Evolutionary conservation across 768 basidiomycete genomes (phyloP).

Genomic region (Suillus subalutaceus): DNA sequence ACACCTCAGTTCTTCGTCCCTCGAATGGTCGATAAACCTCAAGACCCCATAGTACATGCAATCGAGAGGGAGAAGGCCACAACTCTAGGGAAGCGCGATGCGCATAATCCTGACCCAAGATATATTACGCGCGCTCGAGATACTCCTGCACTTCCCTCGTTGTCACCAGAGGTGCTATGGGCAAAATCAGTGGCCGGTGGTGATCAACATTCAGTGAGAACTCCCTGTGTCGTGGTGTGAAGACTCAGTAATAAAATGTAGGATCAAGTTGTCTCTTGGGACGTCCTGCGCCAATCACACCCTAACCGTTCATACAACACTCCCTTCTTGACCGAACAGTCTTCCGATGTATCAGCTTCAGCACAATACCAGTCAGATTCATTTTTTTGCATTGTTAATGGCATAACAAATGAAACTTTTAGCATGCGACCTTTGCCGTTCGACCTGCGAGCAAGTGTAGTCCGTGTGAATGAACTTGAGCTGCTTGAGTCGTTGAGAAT

Average conservation of each 20-base stretch:
- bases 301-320: slow-evolving; percentile 38
- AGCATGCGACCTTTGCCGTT: slow-evolving; percentile 55
- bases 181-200: slow-evolving; percentile 17
- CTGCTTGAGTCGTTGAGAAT: slow-evolving; percentile 56
- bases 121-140: too few species aligned
- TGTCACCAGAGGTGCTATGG: slow-evolving; percentile 20
- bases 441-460: slow-evolving; percentile 39
- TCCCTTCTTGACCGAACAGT: slow-evolving; percentile 74
- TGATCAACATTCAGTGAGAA: slow-evolving; percentile 20
- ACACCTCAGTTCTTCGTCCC: slow-evolving; percentile 63
- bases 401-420: slow-evolving; percentile 14
- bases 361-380: slow-evolving; percentile 61
- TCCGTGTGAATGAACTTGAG: slow-evolving; percentile 49
- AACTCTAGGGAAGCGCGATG: background rate
- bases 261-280: slow-evolving; percentile 67
- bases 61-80: slow-evolving; percentile 34
- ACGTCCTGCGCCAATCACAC: slow-evolving; percentile 46
- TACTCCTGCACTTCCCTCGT: background rate
- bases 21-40: slow-evolving; percentile 66
- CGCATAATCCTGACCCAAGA: background rate
- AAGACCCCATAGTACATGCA: slow-evolving; percentile 75
- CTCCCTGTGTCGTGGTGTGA: background rate
- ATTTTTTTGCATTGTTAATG: slow-evolving; percentile 5
- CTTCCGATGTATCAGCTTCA: slow-evolving; percentile 50
- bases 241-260: slow-evolving; percentile 22